Evolutionary conservation across 2,329 filamentous ascomycete species (phyloP).

Genomic region (Chaetomiaceae sp.): DNA sequence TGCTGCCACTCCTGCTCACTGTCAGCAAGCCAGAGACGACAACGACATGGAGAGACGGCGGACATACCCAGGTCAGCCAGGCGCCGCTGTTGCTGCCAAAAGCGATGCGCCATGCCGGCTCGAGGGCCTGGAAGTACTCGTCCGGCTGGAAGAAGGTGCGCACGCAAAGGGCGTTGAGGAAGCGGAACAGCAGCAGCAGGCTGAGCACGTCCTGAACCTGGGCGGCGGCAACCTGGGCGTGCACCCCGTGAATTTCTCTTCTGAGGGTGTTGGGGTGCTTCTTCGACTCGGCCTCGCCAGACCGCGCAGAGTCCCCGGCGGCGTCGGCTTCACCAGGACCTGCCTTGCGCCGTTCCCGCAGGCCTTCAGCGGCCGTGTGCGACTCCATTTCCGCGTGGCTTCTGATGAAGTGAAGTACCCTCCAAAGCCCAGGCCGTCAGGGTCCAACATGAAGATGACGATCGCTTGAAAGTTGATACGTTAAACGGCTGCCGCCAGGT

Average conservation of each 20-base stretch:
- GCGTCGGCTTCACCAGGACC: background rate
- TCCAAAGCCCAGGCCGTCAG: too few species aligned
- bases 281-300: too few species aligned
- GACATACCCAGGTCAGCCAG: slow-evolving; percentile 87
- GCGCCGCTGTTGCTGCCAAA: slow-evolving; percentile 73
- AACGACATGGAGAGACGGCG: too few species aligned
- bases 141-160: slow-evolving; percentile 96
- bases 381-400: slow-evolving; percentile 8
- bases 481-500: background rate
- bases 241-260: too few species aligned
- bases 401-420: too few species aligned
- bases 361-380: slow-evolving; percentile 1
- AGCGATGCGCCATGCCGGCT: slow-evolving; percentile 85
- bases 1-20: slow-evolving; percentile 79
- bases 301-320: background rate
- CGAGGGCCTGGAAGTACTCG: slow-evolving; percentile 92
- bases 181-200: slow-evolving; percentile 59
- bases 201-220: slow-evolving; percentile 32
- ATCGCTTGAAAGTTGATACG: background rate
- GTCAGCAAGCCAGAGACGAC: background rate
- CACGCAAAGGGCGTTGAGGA: slow-evolving; percentile 71
- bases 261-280: too few species aligned
- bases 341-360: slow-evolving; percentile 3
- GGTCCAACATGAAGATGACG: background rate
- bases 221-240: slow-evolving; percentile 27